Evolutionary conservation across 2,329 filamentous ascomycete genomes (phyloP), one percentile per base, ranked within the genome.

Genomic region (Aspergillus jensenii): DNA sequence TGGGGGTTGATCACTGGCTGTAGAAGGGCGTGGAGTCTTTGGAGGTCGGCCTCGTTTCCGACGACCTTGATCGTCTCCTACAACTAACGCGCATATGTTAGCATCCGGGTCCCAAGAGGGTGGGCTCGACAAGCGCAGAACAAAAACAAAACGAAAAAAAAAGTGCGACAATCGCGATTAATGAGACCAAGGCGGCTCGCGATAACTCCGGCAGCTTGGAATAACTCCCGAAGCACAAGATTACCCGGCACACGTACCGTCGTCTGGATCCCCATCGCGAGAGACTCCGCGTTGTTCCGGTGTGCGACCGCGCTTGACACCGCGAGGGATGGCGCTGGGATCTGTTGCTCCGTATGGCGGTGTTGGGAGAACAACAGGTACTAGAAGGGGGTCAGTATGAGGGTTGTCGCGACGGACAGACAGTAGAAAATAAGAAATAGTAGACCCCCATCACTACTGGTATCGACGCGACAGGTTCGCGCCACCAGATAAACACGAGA

Each of bases 221-320:
- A 43, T 52, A 40, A 44, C 35, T 21, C 31, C 54, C 45, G 58
- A 57, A 53, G 55, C 61, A 65, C 64, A 63, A 66, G 74, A 70
- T 59, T 57, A 60, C 41, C 33, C 59, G 60, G 67, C 67, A 61
- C 68, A 87, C 89, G 79, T 89, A 92, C 90, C 87, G 82, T 90
- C 86, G 79, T 89, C 84, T 80, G 86, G 87, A 73, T 85, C 81
- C 66, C 82, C 81, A 67, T 82, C 83, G 59, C 77, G 77, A 64
- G 79, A 74, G 71, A 86, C 83, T 74, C 81, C 82, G 77, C 87
- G 85, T 66, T 79, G 78, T 68, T 90, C 85, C 68, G 89, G 89
- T 65, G 91, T 93, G 64, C 89, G 87, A 81, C 86, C 90, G 75
- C 91, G 85, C 81, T 96, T 96, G 68, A 88, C 79, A 67, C 90